Conservation (phyloP, 768 basidiomycete species). For the Tulasnella sp. region DNA sequence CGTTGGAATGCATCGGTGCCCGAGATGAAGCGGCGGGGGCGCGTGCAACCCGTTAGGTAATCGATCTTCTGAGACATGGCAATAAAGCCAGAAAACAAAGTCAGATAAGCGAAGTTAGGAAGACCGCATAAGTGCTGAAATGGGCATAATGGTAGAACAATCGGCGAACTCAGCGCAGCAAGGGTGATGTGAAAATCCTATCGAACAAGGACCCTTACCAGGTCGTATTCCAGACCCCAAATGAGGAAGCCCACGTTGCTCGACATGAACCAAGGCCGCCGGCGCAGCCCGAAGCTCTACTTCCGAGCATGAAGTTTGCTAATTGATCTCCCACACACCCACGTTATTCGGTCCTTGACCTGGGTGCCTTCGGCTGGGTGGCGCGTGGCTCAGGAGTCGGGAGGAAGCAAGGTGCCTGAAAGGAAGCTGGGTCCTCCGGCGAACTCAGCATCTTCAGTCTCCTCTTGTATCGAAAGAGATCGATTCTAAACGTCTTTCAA, state of each 20-base stretch:
- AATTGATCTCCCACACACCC: background rate
- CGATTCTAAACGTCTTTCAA: background rate
- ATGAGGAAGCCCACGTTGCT: background rate
- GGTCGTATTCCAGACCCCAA: background rate
- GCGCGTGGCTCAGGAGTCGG: background rate
- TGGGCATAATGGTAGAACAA: background rate
- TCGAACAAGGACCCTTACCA: background rate
- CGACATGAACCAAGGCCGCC: background rate
- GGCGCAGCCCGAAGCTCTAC: background rate
- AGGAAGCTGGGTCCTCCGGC: background rate
- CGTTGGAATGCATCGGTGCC: too few species aligned
- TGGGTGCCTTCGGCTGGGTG: background rate
- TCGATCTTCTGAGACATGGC: background rate
- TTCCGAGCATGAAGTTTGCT: background rate
- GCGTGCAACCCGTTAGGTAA: too few species aligned
- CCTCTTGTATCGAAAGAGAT: background rate
- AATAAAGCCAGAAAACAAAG: background rate
- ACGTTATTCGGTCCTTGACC: background rate
- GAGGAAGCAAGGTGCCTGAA: background rate
- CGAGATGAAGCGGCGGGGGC: too few species aligned
- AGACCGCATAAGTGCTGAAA: background rate
- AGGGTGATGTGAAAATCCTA: background rate
- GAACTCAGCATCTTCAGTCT: background rate
- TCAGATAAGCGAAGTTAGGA: background rate
- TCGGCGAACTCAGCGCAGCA: conserved; percentile 7